Conservation (phyloP, 148 eudicot genomes). For the Heliosperma pusillum region DNA sequence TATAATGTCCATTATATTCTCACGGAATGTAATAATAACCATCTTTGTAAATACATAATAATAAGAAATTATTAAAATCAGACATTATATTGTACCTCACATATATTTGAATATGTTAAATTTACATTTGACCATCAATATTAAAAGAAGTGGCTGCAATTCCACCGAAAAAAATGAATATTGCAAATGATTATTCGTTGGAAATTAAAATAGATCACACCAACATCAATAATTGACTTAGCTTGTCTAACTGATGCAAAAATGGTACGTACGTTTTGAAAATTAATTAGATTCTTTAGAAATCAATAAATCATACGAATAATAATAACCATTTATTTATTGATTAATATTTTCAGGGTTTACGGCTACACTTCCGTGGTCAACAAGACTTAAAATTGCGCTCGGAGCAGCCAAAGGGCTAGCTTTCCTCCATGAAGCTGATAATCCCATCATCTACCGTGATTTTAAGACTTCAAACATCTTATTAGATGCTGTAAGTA, state of each 20-base stretch:
- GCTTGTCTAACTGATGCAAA: neutral
- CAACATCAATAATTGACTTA: neutral
- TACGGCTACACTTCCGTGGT: constrained; percentile 84
- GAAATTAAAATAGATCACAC: neutral
- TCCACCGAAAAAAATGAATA: neutral
- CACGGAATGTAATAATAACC: too few species aligned
- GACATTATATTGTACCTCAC: neutral
- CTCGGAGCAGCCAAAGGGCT: constrained; percentile 94
- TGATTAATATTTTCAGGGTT: constrained; percentile 43
- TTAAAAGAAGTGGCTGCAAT: neutral
- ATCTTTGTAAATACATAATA: too few species aligned
- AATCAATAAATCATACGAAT: neutral
- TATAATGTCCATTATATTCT: too few species aligned
- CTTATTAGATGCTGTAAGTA: constrained; percentile 75
- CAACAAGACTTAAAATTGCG: constrained; percentile 81
- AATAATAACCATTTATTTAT: neutral
- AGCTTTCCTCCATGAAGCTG: constrained; percentile 84
- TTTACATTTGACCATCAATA: neutral
- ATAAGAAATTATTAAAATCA: too few species aligned
- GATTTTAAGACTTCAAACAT: constrained; percentile 97
- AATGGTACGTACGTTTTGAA: neutral
- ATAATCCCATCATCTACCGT: constrained; percentile 72
- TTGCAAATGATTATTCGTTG: neutral
- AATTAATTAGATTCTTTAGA: neutral
- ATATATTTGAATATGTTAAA: neutral